Evolutionary conservation across 345 rosid genomes (phyloP).

Genomic region (Citrus sinensis): DNA sequence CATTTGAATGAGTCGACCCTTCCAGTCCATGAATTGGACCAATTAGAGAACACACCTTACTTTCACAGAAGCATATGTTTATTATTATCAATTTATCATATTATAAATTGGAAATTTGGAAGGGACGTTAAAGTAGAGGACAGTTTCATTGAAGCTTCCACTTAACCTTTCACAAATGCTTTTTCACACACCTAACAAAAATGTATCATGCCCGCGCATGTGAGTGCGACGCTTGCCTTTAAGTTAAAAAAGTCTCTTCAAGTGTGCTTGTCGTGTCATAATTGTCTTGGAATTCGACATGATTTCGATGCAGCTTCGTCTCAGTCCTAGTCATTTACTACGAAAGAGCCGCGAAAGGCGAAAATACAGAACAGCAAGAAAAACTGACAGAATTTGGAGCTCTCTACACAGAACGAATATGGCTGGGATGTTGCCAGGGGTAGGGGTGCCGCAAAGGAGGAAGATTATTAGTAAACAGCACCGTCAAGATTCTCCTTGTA

Average conservation of each 20-base stretch:
- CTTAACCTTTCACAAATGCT: too few species aligned
- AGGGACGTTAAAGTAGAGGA: neutral
- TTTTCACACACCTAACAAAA: too few species aligned
- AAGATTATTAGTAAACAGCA: neutral
- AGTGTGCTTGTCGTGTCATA: neutral
- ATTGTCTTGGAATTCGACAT: neutral
- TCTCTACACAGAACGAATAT: neutral
- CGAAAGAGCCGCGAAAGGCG: neutral
- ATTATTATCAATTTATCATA: too few species aligned
- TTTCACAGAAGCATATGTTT: too few species aligned
- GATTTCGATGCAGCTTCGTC: neutral
- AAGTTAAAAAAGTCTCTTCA: neutral
- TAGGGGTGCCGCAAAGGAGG: conserved; percentile 12
- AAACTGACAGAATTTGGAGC: neutral
- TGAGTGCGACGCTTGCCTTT: too few species aligned
- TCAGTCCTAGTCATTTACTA: neutral
- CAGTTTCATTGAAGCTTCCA: neutral
- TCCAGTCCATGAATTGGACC: too few species aligned
- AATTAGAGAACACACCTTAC: too few species aligned
- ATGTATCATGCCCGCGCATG: too few species aligned
- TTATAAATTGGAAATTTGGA: neutral
- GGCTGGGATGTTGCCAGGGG: conserved; percentile 9
- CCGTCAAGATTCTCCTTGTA: neutral
- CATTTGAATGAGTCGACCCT: too few species aligned
- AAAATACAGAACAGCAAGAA: neutral